These are phyloP conservation scores for Synchytrium microbalum DNA, from an alignment of 371 early-diverging fungal species.

Conservation along the genomic window DNA sequence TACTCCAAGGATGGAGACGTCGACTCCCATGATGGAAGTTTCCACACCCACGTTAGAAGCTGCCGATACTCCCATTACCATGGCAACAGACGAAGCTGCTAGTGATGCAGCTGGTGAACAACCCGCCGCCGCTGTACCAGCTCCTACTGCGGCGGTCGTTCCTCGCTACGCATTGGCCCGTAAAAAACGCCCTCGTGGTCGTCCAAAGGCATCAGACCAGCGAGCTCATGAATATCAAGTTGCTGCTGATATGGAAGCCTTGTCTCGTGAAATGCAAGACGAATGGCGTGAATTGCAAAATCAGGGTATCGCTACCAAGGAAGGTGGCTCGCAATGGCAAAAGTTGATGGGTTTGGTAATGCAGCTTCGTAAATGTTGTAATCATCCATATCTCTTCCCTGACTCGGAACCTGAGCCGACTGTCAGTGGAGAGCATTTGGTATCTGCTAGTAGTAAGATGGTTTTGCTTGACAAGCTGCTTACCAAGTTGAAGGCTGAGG, in stretches of 20 bases:
- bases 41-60: no score
- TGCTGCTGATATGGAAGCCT: background rate
- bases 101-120: no score
- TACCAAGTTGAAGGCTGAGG: conserved; percentile 3
- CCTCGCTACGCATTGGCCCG: background rate
- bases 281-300: background rate
- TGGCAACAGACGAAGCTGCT: no score
- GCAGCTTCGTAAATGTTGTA: conserved; percentile 1
- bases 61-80: no score
- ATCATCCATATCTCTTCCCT: conserved; percentile 1
- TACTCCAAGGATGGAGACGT: background rate
- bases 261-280: background rate
- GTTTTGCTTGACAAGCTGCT: conserved; percentile 23
- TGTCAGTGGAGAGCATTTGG: conserved; percentile 15
- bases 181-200: conserved; percentile 16
- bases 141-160: no score
- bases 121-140: no score
- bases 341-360: background rate
- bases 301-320: conserved; percentile 1
- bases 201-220: conserved; percentile 14
- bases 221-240: conserved; percentile 4
- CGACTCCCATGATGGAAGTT: conserved; percentile 12
- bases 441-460: conserved; percentile 15
- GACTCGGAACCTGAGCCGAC: conserved; percentile 3
- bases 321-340: no score